Evolutionary conservation across 1,284 basidiomycete species (phyloP), one percentile per base, ranked within the genome.

Genomic region (Tilletia walkeri): DNA sequence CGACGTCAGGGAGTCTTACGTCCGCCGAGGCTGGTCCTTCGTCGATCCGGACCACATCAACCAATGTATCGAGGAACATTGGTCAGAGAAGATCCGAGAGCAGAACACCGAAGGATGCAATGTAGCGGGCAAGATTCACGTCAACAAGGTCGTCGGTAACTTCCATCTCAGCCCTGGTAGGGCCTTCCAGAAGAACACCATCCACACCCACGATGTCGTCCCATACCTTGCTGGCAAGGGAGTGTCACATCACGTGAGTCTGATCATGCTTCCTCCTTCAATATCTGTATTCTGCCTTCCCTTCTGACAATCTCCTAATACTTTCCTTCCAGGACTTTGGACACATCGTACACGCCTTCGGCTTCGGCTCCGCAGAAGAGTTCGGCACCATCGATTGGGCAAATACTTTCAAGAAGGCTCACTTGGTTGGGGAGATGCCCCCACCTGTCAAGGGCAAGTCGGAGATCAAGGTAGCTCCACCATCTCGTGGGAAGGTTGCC

Each of bases 71-170:
- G 86, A 91, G 75, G 96, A 99, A 86, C 91, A 92, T 65, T 99
- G 95, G 95, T 89, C 92, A 20, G 93, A 95, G 16, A 94, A 92
- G 84, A 89, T 99, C 77, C 90, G 90, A 84, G 91, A 94, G 69
- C 95, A 98, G 84, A 90, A 92, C 50, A 88, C 89, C 65, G 96
- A 99, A 81, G 96, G 96, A 0, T 99, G 96, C 86, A 94, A 94
- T 83, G 87, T 99, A 74, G 88, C 90, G 54, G 96, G 96, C 70
- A 89, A 90, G 69, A 88, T 99, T 67, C 91, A 91, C 72, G 93
- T 99, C 72, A 99, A 99, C 89, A 98, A 98, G 86, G 95, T 98
- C 76, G 77, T 85, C 38, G 84, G 84, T 68, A 84, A 84, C 78
- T 84, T 85, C 70, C 85, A 85, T 73, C 74, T 86, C 45, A 82